These are phyloP conservation scores for Suillus subaureus DNA, from an alignment of 768 basidiomycete species.

Conservation along the genomic window DNA sequence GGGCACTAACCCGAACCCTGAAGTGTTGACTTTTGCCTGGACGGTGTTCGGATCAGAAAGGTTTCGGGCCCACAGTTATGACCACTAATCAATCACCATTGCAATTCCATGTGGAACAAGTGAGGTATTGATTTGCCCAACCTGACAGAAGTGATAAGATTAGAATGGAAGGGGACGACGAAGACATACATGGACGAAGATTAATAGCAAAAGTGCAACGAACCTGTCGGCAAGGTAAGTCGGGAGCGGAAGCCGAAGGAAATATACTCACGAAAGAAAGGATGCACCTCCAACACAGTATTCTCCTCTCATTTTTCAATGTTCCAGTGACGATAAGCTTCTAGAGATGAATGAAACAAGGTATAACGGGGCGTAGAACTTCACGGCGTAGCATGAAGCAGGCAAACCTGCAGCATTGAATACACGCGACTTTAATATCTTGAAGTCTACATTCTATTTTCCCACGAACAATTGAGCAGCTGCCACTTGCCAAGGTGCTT, in stretches of 20 bases:
- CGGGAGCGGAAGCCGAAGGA: constrained; percentile 13
- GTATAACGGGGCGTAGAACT: constrained; percentile 15
- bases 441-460: constrained; percentile 3
- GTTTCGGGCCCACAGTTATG: constrained; percentile 6
- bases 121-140: constrained; percentile 82
- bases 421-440: constrained; percentile 18
- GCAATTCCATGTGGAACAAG: constrained; percentile 69
- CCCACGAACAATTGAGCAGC: constrained; percentile 18
- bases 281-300: constrained; percentile 73
- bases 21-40: constrained; percentile 70
- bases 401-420: constrained; percentile 19
- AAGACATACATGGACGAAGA: constrained; percentile 72
- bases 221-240: constrained; percentile 20
- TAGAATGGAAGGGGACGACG: constrained; percentile 16
- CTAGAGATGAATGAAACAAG: constrained; percentile 16
- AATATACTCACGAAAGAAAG: constrained; percentile 62
- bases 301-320: constrained; percentile 64
- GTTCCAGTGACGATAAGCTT: constrained; percentile 13
- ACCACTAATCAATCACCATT: constrained; percentile 55
- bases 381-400: constrained; percentile 21
- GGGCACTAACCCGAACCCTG: constrained; percentile 63
- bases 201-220: constrained; percentile 57
- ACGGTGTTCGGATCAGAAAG: constrained; percentile 19
- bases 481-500: constrained; percentile 13
- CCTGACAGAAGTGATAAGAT: constrained; percentile 44